phyloP scores from a whole-genome alignment of 805 yeast species.

The Scheffersomyces stipitis region DNA sequence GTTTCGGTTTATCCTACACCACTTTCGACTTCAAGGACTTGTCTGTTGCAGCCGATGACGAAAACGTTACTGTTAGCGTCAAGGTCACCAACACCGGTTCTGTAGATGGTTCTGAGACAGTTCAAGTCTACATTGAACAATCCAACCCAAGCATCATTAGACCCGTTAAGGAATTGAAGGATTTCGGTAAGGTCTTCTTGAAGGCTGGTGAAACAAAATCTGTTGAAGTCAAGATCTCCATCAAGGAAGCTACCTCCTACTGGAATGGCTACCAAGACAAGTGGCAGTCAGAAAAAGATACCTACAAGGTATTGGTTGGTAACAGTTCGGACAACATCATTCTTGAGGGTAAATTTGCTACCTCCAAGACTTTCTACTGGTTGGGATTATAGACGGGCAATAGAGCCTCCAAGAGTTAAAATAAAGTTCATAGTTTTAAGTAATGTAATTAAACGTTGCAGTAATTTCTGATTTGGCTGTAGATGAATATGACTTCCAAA shows the following conservation, averaged over 20 bases:
- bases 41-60: slow-evolving; percentile 24
- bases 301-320: slow-evolving; percentile 50
- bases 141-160: slow-evolving; percentile 41
- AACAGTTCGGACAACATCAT: slow-evolving; percentile 31
- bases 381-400: slow-evolving; percentile 3
- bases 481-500: no score
- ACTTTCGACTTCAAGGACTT: slow-evolving; percentile 44
- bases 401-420: not conserved
- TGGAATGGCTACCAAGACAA: slow-evolving; percentile 48
- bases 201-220: slow-evolving; percentile 43
- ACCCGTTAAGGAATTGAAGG: slow-evolving; percentile 62
- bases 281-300: slow-evolving; percentile 55
- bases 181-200: slow-evolving; percentile 50
- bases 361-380: slow-evolving; percentile 11
- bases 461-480: no score
- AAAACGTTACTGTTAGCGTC: slow-evolving; percentile 31
- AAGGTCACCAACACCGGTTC: slow-evolving; percentile 50
- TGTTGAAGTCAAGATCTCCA: slow-evolving; percentile 36
- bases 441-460: no score
- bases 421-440: not conserved
- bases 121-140: slow-evolving; percentile 52
- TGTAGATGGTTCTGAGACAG: slow-evolving; percentile 52
- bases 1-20: slow-evolving; percentile 63
- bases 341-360: slow-evolving; percentile 16
- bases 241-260: slow-evolving; percentile 54